phyloP scores from a whole-genome alignment of 2,329 filamentous ascomycete genomes.

The Aspergillus caelatus region DNA sequence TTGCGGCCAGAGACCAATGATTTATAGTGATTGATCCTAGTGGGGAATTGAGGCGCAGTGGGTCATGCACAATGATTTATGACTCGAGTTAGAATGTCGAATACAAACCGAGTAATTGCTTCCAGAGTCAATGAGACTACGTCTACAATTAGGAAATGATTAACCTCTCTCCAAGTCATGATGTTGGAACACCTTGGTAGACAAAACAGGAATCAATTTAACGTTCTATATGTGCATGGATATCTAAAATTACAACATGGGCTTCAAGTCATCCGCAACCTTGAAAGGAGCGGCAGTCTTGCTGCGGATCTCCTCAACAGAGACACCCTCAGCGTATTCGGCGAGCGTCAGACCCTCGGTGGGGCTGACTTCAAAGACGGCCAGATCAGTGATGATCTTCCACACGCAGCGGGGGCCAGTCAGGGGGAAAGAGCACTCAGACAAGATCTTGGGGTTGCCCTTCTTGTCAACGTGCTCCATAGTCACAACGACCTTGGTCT shows the following conservation, averaged over 20 bases:
- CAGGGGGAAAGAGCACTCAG: conserved; percentile 63
- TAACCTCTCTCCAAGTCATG: no score
- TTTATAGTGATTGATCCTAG: no score
- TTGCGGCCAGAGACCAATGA: no score
- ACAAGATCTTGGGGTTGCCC: conserved; percentile 67
- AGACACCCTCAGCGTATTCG: conserved; percentile 71
- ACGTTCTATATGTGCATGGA: conserved; percentile 9
- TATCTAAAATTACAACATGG: conserved; percentile 43
- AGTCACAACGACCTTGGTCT: conserved; percentile 72
- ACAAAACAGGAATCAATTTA: neutral
- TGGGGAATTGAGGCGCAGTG: no score
- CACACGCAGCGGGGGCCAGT: conserved; percentile 68
- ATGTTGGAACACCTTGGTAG: neutral
- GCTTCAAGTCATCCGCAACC: conserved; percentile 62
- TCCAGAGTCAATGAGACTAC: no score
- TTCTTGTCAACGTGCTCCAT: conserved; percentile 73
- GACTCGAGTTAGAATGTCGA: neutral
- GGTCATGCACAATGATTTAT: neutral
- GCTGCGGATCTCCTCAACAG: conserved; percentile 67
- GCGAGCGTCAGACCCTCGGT: conserved; percentile 57
- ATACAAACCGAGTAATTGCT: no score
- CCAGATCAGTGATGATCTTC: conserved; percentile 73
- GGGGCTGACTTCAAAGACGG: conserved; percentile 74
- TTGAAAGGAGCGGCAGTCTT: conserved; percentile 73
- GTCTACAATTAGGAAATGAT: no score